Evolutionary conservation across 2,329 filamentous ascomycete species (phyloP), one percentile per base, ranked within the genome.

Genomic region (Cordyceps farinosa): DNA sequence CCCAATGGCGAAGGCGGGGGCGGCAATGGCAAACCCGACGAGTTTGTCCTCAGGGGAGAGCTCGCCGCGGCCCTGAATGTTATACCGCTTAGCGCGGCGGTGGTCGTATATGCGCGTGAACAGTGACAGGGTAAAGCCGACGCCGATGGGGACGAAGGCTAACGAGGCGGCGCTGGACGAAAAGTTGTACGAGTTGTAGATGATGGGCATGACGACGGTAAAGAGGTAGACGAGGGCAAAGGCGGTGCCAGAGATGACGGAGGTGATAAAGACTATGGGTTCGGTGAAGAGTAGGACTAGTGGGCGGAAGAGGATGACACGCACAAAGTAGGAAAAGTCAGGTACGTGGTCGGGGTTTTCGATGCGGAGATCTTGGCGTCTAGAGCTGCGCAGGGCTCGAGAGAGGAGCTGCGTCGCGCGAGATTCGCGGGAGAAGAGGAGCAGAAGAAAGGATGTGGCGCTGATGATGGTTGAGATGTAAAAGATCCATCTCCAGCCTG

Each of bases 21-120:
- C 76, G 0, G 77, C 80, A 38, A 81, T 69, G 47, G 73, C 73
- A 65, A 82, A 81, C n/a, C 79, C 80, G 8, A 72, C 66, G 27
- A 82, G 73, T 58, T 82, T 82, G 69, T 82, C 75, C 69, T 83
- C 81, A 0, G 79, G 17, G 6, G 40, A 40, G 5, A 36, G 50
- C 50, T 53, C 34, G 50, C 32, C 50, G 32, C 50, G 50, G 34
- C 50, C 50, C 50, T 53, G 50, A 53, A 53, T 38, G 32, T 53
- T 38, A 53, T 53, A 53, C 32, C 30, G 50, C 50, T 38, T 53
- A 27, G 50, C 50, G 50, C 50, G 50, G 50, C 50, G 50, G 32
- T 53, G 32, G 34, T 53, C 50, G 32, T 53, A 53, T 53, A 53
- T 53, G 34, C 50, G 50, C 32, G 50, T 53, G 50, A 53, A 53